Evolutionary conservation across 108 stramenopile genomes (phyloP), one percentile per base, ranked within the genome.

Genomic region (Chaetoceros muelleri): DNA sequence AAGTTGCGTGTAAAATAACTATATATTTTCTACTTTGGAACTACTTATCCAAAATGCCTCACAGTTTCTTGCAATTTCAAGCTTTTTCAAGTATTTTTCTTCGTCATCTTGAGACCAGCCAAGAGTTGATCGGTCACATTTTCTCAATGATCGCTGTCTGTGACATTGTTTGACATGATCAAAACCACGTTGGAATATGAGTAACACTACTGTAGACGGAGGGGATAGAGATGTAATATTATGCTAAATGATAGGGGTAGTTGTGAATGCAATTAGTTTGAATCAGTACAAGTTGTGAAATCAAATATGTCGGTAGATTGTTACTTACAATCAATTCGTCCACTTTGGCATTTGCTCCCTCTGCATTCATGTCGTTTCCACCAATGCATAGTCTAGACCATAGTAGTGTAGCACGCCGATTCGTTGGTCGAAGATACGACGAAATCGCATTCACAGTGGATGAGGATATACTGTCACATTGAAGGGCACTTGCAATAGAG

Each of bases 31-130:
- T n/a, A n/a, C n/a, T n/a, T n/a, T n/a, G n/a, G n/a, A n/a, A n/a
- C n/a, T n/a, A 44, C 66, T 50, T 19, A 80, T 65, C 82, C 79
- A 84, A 44, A 78, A 34, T 19, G 74, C 76, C 46, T 79, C 66
- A 44, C 80, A 81, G 49, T 49, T 28, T 28, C 64, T 76, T 40
- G 67, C 58, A 5, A 24, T 50, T 29, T 76, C 66, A 28, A 82
- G 24, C 20, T 46, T 54, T 8, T 53, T 19, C 28, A 66, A 30
- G 67, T 60, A 79, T 26, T 53, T 44, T 53, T 61, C 56, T 53
- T 88, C 89, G 26, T 81, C 59, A 0, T 58, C 66, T 24, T 57
- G 53, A n/a, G 76, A 56, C 89, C 89, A 90, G 2, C 30, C 31
- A 18, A 70, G 44, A 18, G 77, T 70, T n/a, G 78, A 55, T 52